A percentile compares a stretch with the other conserved stretches of the same genome.
Conservation (phyloP, 1,139 yeast species). For the Candida dubliniensis region DNA sequence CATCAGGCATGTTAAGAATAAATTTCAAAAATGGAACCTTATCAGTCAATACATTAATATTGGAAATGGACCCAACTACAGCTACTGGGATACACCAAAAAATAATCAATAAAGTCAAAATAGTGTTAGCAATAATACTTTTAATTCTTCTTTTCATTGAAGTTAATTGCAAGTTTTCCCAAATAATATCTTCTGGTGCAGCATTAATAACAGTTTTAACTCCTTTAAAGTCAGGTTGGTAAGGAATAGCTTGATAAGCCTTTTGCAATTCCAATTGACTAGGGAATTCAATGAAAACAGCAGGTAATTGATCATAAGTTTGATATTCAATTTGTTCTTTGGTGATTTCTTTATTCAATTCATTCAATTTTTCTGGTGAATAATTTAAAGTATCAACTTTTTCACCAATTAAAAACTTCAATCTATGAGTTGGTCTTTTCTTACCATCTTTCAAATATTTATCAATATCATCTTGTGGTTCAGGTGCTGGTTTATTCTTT, state of each 20-base stretch:
- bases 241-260: constrained; percentile 80
- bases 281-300: constrained; percentile 84
- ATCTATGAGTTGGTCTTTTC: constrained; percentile 68
- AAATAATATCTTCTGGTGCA: constrained; percentile 74
- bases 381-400: constrained; percentile 84
- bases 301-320: constrained; percentile 53
- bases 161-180: constrained; percentile 68
- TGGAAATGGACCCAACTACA: constrained; percentile 89
- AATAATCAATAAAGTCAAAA: constrained; percentile 57
- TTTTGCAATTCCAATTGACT: constrained; percentile 85
- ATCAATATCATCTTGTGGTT: constrained; percentile 59
- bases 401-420: constrained; percentile 63
- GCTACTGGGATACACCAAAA: constrained; percentile 97
- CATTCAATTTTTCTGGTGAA: constrained; percentile 64
- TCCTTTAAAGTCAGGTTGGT: constrained; percentile 63
- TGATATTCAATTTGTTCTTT: constrained; percentile 54
- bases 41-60: constrained; percentile 68
- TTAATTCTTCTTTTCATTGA: constrained; percentile 43
- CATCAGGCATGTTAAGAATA: constrained; percentile 65
- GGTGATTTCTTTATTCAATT: constrained; percentile 63
- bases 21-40: constrained; percentile 70
- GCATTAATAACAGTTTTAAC: constrained; percentile 61
- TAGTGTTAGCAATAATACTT: constrained; percentile 39
- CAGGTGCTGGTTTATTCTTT: constrained; percentile 52
- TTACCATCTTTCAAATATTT: constrained; percentile 54